Base-by-base conservation (phyloP, 2,329 filamentous ascomycete genomes). In the Chaetomium sp. region DNA sequence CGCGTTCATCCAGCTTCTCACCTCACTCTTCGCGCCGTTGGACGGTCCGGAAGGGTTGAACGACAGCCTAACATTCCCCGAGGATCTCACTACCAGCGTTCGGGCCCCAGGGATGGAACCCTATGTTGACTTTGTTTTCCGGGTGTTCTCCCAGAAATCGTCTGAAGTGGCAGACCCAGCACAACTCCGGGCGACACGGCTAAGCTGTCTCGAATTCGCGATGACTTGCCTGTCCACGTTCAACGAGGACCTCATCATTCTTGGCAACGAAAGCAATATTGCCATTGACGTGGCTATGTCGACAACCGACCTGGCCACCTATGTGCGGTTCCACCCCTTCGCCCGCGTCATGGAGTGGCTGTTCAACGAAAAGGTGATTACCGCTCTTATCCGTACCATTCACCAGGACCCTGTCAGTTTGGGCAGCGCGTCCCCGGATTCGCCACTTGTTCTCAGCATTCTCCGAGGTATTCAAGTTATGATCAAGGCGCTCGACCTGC, bases 311-410 rank as follows among this genome's bases (percentile, higher is more conserved):
- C 76, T 97, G 4, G 82, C 85, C 49, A 80, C 81, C 5, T 99
- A 99, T 68, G 84, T 94, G 56, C 83, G 85, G 32, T 80, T 96
- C 52, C 95, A 99, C 72, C 92, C 95, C 0, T 99, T 97, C 66
- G 85, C 89, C 3, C 84, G 95, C 57, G 86, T 95, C 12, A 96
- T 97, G 88, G 94, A 99, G 68, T 97, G 94, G 91, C 82, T 99
- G 72, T 96, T 95, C 71, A 96, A 95, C 67, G 89, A 95, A 66
- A 89, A 87, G 61, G 89, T 96, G 27, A 83, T 95, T 65, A 82
- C 81, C 61, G 82, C 86, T 11, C 73, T 99, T 1, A 92, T 96
- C 70, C 79, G 82, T 55, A 82, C 87, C 9, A 82, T 94, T 35
- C 88, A 92, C 62, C 87, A 95, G 68, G 83, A 92, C 62, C 74